These are phyloP conservation scores for Septoria linicola DNA, from an alignment of 2,329 filamentous ascomycete species.

Conservation along the genomic window DNA sequence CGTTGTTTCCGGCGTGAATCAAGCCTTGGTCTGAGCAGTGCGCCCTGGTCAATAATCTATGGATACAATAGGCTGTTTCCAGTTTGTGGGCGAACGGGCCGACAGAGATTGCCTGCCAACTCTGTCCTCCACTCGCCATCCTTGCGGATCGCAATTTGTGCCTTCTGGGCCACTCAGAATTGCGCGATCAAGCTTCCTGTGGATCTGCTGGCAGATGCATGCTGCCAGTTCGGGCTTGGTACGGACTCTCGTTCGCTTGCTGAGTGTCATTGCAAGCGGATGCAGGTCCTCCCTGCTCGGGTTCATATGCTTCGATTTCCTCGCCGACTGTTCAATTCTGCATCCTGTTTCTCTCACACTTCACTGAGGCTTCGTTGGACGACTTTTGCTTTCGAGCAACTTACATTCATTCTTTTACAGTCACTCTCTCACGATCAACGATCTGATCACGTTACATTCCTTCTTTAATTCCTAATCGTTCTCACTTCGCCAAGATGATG, in stretches of 20 bases:
- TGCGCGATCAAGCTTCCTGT: constrained; percentile 10
- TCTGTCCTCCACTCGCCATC: constrained; percentile 2
- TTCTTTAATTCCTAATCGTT: constrained; percentile 16
- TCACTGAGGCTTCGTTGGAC: constrained; percentile 12
- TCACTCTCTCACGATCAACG: constrained; percentile 7
- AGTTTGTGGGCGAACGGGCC: background rate
- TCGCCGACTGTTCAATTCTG: constrained; percentile 2
- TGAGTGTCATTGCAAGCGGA: constrained; percentile 7
- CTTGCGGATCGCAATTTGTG: constrained; percentile 17
- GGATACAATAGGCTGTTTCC: constrained; percentile 7
- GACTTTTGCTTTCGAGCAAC: constrained; percentile 13
- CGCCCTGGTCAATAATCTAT: constrained; percentile 4
- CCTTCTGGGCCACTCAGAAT: constrained; percentile 5
- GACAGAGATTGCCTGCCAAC: constrained; percentile 13
- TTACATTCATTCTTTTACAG: constrained; percentile 13
- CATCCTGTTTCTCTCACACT: constrained; percentile 14
- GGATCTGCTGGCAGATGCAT: constrained; percentile 10
- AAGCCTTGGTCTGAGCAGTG: constrained; percentile 2
- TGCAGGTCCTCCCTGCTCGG: constrained; percentile 6
- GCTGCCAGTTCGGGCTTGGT: constrained; percentile 4
- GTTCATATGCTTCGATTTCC: constrained; percentile 10
- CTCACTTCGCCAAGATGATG: constrained; percentile 16
- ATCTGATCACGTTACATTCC: constrained; percentile 5
- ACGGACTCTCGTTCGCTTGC: constrained; percentile 1
- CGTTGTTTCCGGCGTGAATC: constrained; percentile 5